Base-by-base conservation (phyloP, 2,329 filamentous ascomycete species). In the Monilinia aucupariae region DNA sequence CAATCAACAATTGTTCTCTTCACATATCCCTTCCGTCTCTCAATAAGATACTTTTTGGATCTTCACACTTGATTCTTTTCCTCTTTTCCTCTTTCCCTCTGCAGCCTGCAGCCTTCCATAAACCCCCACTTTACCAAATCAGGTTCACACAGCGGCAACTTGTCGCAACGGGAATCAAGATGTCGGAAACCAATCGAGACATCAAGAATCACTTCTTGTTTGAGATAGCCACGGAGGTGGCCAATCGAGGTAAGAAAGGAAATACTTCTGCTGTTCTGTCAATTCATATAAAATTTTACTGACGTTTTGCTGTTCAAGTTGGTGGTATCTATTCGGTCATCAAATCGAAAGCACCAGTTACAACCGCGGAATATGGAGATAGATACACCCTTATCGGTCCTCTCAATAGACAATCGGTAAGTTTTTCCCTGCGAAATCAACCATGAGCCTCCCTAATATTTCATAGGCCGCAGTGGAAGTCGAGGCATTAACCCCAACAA, bases 261-360 rank as follows among this genome's bases (percentile, higher is more conserved):
- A n/a, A n/a, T n/a, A 34, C 2, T 7, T 1, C 27, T 34, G 34
- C n/a, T 12, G 41, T 13, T 76, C 27, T 25, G n/a, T 17, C 6
- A 12, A 34, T 12, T 3, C 17, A n/a, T 10, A 4, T 12, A 47
- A 56, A 4, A 22, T 12, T 17, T 5, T 17, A 47, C 27, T 56
- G 13, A 56, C 41, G 17, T 32, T 22, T 4, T 39, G 56, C 2
- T 32, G 6, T 8, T 27, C 43, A 49, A 96, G 94, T 99, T 66
- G 94, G 94, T 74, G 94, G 94, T 72, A 99, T 99, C 79, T 99
- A 99, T 82, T 97, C 93, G 20, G 94, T 99, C 69, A 87, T 99
- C 78, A 99, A 99, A 78, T 99, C 94, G 66, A 99, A 99, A 78
- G 93, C 94, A 45, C 93, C 94, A 58, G 94, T 97, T 66, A 97